A percentile compares a stretch with the other conserved stretches of the same genome.
These are phyloP conservation scores for Parsonsia alboflavescens DNA, from an alignment of 257 asterid genomes.

Conservation along the genomic window DNA sequence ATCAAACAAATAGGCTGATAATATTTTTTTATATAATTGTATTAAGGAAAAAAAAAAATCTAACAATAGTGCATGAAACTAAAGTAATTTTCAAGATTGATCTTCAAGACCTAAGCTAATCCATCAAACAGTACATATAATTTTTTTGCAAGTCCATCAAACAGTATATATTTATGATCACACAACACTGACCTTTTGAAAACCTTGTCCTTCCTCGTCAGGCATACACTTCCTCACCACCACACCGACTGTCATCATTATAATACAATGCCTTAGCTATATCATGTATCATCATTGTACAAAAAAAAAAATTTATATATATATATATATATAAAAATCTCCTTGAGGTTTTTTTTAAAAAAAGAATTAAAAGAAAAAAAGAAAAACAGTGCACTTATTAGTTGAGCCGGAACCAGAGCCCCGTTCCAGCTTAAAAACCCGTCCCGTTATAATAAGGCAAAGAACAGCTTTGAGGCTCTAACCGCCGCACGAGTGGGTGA, in stretches of 20 bases:
- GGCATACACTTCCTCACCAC: slow-evolving; percentile 19
- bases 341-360: too few species aligned
- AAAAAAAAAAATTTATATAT: neutral
- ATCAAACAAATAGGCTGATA: too few species aligned
- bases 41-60: too few species aligned
- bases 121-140: too few species aligned
- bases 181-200: neutral
- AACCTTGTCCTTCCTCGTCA: neutral
- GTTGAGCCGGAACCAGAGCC: slow-evolving; percentile 17
- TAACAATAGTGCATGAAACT: too few species aligned
- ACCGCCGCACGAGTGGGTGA: slow-evolving; percentile 21
- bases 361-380: too few species aligned
- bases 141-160: neutral
- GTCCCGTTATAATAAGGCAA: neutral
- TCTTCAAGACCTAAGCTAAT: neutral
- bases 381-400: neutral
- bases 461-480: neutral
- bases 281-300: slow-evolving; percentile 18
- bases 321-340: too few species aligned
- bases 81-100: neutral
- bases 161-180: neutral
- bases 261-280: slow-evolving; percentile 12
- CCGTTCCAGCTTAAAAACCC: slow-evolving; percentile 10
- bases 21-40: too few species aligned
- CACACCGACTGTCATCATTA: slow-evolving; percentile 32